These are phyloP conservation scores for Penicillium olsonii DNA, from an alignment of 2,329 filamentous ascomycete species.

Conservation along the genomic window DNA sequence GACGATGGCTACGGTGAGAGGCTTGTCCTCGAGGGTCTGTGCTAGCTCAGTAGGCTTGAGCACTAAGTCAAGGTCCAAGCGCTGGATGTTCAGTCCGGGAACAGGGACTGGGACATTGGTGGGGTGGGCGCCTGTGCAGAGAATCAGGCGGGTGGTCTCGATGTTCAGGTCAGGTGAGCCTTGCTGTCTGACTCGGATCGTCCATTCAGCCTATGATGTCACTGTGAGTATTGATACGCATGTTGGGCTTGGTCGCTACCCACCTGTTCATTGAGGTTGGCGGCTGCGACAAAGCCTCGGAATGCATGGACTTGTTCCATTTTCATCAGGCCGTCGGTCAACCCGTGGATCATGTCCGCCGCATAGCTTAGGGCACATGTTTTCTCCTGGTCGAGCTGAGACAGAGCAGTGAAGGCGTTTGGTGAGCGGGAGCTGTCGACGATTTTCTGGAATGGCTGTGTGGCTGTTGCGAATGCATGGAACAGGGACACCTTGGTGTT, in stretches of 20 bases:
- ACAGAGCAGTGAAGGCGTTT: conserved; percentile 58
- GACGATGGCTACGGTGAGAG: conserved; percentile 56
- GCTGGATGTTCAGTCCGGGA: conserved; percentile 39
- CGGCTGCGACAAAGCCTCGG: conserved; percentile 37
- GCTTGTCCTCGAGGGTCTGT: conserved; percentile 37
- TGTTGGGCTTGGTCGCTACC: conserved; percentile 9
- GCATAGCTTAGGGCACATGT: conserved; percentile 61
- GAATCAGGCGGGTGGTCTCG: conserved; percentile 51
- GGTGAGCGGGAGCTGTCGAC: conserved; percentile 50
- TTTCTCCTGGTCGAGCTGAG: conserved; percentile 56
- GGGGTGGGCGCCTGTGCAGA: conserved; percentile 62
- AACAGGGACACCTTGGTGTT: conserved; percentile 66
- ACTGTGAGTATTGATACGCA: conserved; percentile 13
- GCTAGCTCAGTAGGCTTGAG: conserved; percentile 56
- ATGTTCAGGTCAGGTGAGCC: conserved; percentile 33
- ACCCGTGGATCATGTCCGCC: conserved; percentile 55
- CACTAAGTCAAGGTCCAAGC: conserved; percentile 57
- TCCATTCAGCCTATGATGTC: conserved; percentile 27
- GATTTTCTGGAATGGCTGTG: conserved; percentile 56
- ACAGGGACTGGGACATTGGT: conserved; percentile 48
- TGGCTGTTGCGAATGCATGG: conserved; percentile 56
- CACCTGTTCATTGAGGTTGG: conserved; percentile 34
- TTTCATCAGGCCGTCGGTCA: conserved; percentile 45
- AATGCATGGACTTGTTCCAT: conserved; percentile 38
- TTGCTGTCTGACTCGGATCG: conserved; percentile 32